phyloP scores from a whole-genome alignment of 441 rosid species.

The Cnidoscolus chayamansa region DNA sequence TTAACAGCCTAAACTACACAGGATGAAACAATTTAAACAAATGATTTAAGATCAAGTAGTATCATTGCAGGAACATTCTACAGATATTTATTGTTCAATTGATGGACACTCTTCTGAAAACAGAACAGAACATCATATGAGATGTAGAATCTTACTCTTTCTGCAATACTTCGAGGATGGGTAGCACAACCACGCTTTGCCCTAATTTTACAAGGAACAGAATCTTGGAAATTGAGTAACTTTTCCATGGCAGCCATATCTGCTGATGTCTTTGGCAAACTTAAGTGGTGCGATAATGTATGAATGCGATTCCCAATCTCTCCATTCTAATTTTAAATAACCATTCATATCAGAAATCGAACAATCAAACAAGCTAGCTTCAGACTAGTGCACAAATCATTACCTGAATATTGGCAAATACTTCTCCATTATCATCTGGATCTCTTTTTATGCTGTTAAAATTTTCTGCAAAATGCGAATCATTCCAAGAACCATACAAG shows the following conservation, averaged over 20 bases:
- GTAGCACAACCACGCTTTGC: slow-evolving; percentile 98
- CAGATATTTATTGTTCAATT: background rate
- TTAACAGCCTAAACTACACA: background rate
- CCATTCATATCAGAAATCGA: slow-evolving; percentile 4
- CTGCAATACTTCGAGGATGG: slow-evolving; percentile 98
- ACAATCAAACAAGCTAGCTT: background rate
- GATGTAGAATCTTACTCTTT: slow-evolving; percentile 51
- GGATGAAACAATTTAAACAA: background rate
- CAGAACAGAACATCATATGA: background rate
- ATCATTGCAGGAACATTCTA: background rate
- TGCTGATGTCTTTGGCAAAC: slow-evolving; percentile 58
- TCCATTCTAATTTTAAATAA: slow-evolving; percentile 40
- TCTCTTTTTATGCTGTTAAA: slow-evolving; percentile 36
- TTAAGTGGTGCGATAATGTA: slow-evolving; percentile 56
- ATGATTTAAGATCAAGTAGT: background rate
- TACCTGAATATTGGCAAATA: slow-evolving; percentile 39
- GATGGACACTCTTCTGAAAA: background rate
- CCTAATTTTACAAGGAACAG: slow-evolving; percentile 85
- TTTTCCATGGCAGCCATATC: slow-evolving; percentile 59
- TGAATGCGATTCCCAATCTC: slow-evolving; percentile 51
- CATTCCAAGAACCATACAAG: slow-evolving; percentile 45
- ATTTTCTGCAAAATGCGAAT: slow-evolving; percentile 33
- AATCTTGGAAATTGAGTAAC: slow-evolving; percentile 63
- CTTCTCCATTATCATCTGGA: slow-evolving; percentile 27
- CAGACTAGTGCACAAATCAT: background rate